These are phyloP conservation scores for Blastocystis hominis DNA, from an alignment of 352 stramenopile species.

Conservation along the genomic window DNA sequence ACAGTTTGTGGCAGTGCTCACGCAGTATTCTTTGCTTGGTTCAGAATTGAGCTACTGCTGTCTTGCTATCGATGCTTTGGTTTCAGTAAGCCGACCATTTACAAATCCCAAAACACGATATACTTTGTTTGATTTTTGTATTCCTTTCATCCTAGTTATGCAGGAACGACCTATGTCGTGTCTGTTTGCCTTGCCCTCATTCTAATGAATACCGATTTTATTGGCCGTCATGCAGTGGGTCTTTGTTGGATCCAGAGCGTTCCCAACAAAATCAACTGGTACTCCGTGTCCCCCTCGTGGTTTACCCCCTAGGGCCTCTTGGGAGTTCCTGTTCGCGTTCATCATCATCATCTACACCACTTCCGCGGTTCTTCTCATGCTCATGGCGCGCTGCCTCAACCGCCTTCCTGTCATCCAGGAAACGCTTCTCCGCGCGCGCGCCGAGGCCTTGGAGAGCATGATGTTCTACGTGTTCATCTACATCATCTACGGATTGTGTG, in stretches of 20 bases:
- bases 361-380: not conserved
- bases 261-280: not conserved
- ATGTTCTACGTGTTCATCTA: conserved; percentile 55
- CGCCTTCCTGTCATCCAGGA: conserved; percentile 30
- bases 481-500: conserved; percentile 26
- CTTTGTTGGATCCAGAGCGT: conserved; percentile 37
- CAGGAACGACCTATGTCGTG: not conserved
- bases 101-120: conserved; percentile 37
- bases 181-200: not conserved
- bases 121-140: not conserved
- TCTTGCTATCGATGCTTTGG: conserved; percentile 8
- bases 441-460: conserved; percentile 14
- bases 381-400: conserved; percentile 31
- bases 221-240: not conserved
- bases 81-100: conserved; percentile 49
- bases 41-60: conserved; percentile 36
- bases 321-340: conserved; percentile 38
- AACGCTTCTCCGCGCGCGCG: not conserved
- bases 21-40: conserved; percentile 35
- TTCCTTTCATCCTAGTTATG: not conserved
- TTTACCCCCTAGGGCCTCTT: not conserved
- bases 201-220: not conserved
- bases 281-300: not conserved
- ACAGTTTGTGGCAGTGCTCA: not conserved
- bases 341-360: conserved; percentile 25